Conservation (phyloP, 2,329 filamentous ascomycete genomes). For the Fusarium virguliforme region DNA sequence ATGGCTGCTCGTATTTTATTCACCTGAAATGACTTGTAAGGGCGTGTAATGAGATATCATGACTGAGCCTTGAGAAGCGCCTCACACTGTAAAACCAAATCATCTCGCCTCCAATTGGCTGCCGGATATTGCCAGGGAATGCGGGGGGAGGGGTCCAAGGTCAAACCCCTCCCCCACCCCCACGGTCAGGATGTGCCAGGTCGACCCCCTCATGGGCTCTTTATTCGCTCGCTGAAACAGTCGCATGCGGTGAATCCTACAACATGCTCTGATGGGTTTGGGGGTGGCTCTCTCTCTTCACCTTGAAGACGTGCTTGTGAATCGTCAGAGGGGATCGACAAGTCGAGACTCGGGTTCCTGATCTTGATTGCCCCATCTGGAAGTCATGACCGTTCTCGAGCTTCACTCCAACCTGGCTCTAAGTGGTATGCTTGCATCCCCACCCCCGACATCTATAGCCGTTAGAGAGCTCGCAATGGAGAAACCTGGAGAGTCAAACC, state of each 20-base stretch:
- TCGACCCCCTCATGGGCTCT: constrained; percentile 34
- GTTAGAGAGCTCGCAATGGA: not conserved
- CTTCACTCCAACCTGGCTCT: constrained; percentile 16
- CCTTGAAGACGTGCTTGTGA: not conserved
- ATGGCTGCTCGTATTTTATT: not conserved
- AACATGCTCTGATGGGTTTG: constrained; percentile 32
- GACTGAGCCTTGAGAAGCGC: not conserved
- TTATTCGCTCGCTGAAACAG: constrained; percentile 12
- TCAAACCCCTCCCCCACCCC: too few species aligned
- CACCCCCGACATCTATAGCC: constrained; percentile 20
- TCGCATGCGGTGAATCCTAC: constrained; percentile 4
- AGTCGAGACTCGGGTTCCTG: not conserved
- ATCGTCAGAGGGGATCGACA: not conserved
- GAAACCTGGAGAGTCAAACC: constrained; percentile 6
- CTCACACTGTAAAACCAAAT: constrained; percentile 15
- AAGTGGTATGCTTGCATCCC: constrained; percentile 24
- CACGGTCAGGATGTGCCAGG: too few species aligned
- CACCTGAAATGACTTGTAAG: not conserved
- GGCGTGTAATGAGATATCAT: constrained; percentile 3
- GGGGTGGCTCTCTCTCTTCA: constrained; percentile 31
- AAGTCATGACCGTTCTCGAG: constrained; percentile 22
- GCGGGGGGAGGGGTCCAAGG: constrained; percentile 7
- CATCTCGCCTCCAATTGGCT: constrained; percentile 20
- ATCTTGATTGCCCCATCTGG: not conserved
- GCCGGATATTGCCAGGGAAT: constrained; percentile 9